Conservation (phyloP, 208 protist species). For the Blechomonas ayalai region DNA sequence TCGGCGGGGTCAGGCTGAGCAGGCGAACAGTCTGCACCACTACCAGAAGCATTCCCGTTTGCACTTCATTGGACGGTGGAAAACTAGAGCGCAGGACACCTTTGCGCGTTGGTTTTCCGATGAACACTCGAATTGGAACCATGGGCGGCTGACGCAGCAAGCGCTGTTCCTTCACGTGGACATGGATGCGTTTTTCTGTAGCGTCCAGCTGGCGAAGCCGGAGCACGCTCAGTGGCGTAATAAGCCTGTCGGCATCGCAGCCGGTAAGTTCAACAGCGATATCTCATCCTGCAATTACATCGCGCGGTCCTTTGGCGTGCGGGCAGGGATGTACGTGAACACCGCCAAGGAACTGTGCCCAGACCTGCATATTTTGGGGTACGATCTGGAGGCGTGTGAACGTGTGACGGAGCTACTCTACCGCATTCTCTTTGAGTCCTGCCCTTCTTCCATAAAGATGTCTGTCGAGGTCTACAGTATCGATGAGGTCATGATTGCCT, state of each 20-base stretch:
- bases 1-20: conserved; percentile 10
- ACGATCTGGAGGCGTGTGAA: conserved; percentile 84
- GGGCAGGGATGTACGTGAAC: conserved; percentile 90
- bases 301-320: conserved; percentile 77
- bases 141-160: conserved; percentile 49
- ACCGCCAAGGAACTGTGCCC: conserved; percentile 78
- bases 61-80: conserved; percentile 93
- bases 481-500: conserved; percentile 83
- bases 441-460: conserved; percentile 39
- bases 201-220: conserved; percentile 76
- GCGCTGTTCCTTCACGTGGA: conserved; percentile 83
- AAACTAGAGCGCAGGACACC: conserved; percentile 61
- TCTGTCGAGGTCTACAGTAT: conserved; percentile 84
- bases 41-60: conserved; percentile 88
- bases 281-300: conserved; percentile 92
- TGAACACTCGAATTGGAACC: conserved; percentile 60
- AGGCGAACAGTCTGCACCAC: conserved; percentile 77
- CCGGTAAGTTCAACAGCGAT: conserved; percentile 80
- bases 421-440: conserved; percentile 62
- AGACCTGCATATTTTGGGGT: conserved; percentile 78
- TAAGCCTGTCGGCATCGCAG: conserved; percentile 83
- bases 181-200: conserved; percentile 95
- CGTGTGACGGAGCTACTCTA: conserved; percentile 58
- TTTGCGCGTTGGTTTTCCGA: conserved; percentile 45
- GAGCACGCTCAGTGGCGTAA: conserved; percentile 67